Base-by-base conservation (phyloP, 345 rosid genomes). In the Aethionema arabicum region DNA sequence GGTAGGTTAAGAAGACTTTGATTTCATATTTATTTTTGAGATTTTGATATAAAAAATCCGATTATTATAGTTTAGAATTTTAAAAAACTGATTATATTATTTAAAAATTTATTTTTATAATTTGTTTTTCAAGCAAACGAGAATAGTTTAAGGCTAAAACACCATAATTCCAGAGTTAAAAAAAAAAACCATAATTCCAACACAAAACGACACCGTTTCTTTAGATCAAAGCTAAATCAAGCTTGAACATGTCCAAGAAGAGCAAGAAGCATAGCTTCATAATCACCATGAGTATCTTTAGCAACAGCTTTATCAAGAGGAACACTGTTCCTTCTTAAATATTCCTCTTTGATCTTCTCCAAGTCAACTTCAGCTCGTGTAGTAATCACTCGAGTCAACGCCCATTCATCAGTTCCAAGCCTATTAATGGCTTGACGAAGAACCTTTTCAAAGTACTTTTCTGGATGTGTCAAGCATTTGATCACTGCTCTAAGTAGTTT, bases 361-460 rank as follows among this genome's bases (percentile, higher is more conserved):
- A 91, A 79, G 76, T 91, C 92, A 29, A 85, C 81, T 70, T 91
- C 95, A 11, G 92, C 92, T 64, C 96, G 77, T 6, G 95, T 86
- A 13, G 90, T 72, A 51, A 86, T 79, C 3, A 82, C 95, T 58
- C 98, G 70, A 13, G 92, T 83, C 16, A 91, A 85, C 40, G 80
- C 91, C 90, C 83, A 74, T 70, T 91, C 98, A 29, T 91, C 96
- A 7, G 98, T 88, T 56, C 98, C 96, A 51, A 76, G 3, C 77
- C 69, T 83, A 68, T 83, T 85, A 80, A 88, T 91, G 63, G 87
- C 84, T 76, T 42, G 72, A 11, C 92, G 82, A 47, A 91, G 68
- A 49, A 83, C 68, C 78, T 91, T 88, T 80, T 80, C 96, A 21
- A 86, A 88, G 77, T 91, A 77, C 75, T 86, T 91, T 79, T 86